Conservation (phyloP, 768 basidiomycete species). For the Dioszegia hungarica region DNA sequence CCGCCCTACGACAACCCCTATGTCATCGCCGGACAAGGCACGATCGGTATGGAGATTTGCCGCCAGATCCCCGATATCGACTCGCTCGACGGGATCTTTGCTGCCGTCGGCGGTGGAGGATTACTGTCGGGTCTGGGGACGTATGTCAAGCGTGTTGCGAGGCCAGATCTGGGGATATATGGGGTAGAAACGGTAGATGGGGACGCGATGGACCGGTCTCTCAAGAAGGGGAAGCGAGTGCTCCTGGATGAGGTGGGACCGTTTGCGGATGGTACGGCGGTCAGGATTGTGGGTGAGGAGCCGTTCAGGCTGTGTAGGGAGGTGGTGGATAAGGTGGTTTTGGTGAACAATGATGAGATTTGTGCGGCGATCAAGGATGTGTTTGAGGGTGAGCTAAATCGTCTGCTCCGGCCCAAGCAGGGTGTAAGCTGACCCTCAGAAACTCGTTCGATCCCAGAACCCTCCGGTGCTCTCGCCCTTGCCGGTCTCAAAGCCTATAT, state of each 20-base stretch:
- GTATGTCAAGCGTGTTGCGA: conserved; percentile 89
- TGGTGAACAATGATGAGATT: conserved; percentile 89
- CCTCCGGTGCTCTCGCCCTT: conserved; percentile 85
- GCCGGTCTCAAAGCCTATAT: conserved; percentile 90
- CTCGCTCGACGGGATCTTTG: conserved; percentile 76
- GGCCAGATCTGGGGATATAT: conserved; percentile 69
- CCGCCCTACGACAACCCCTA: conserved; percentile 97
- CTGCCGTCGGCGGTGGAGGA: conserved; percentile 89
- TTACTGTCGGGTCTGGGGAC: conserved; percentile 82
- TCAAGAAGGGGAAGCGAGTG: conserved; percentile 74
- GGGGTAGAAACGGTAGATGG: conserved; percentile 95
- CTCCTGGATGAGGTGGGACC: conserved; percentile 85
- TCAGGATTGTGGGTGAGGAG: conserved; percentile 90
- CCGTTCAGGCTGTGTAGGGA: conserved; percentile 86
- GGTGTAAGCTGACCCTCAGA: conserved; percentile 54
- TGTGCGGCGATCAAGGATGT: conserved; percentile 99
- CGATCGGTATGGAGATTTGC: conserved; percentile 87
- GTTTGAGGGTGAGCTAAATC: conserved; percentile 69
- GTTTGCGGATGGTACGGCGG: conserved; percentile 96
- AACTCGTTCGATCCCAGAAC: conserved; percentile 92
- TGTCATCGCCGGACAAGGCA: conserved; percentile 95
- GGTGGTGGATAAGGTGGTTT: conserved; percentile 73
- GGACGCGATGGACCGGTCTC: conserved; percentile 83
- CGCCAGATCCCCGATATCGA: conserved; percentile 75
- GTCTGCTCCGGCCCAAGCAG: background rate